These are phyloP conservation scores for Tetrapisispora phaffii DNA, from an alignment of 805 yeast genomes.

Conservation along the genomic window DNA sequence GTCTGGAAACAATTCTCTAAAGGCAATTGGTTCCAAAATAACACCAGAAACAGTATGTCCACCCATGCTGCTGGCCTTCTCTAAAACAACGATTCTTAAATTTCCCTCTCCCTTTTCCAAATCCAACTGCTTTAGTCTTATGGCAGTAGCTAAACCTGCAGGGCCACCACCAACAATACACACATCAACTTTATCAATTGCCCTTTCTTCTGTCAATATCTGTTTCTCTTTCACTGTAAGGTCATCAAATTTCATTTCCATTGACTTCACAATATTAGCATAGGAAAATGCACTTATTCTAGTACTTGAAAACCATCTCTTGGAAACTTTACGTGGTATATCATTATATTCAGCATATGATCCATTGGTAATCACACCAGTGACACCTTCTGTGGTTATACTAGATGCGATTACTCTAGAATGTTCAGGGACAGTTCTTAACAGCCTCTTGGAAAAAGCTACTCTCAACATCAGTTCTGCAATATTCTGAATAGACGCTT, in stretches of 20 bases:
- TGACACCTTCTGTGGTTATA: background rate
- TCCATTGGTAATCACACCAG: background rate
- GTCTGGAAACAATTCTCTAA: constrained; percentile 74
- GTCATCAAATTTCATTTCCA: constrained; percentile 20
- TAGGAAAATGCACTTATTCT: background rate
- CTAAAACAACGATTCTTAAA: constrained; percentile 77
- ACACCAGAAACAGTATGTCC: constrained; percentile 91
- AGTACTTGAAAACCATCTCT: background rate
- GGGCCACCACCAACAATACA: constrained; percentile 98
- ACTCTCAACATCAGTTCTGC: background rate
- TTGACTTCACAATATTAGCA: background rate
- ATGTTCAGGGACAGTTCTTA: background rate
- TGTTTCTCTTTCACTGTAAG: constrained; percentile 38
- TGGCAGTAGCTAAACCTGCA: constrained; percentile 92
- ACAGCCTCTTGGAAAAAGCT: background rate
- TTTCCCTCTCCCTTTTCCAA: constrained; percentile 50
- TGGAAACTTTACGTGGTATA: background rate
- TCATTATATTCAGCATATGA: background rate
- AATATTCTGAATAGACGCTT: too few species aligned
- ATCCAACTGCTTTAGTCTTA: constrained; percentile 77
- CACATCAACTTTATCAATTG: constrained; percentile 80
- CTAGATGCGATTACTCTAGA: background rate
- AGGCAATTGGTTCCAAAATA: constrained; percentile 80
- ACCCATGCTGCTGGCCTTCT: constrained; percentile 90
- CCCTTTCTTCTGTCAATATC: constrained; percentile 53